phyloP scores from a whole-genome alignment of 768 basidiomycete species.

The Suillus americanus region DNA sequence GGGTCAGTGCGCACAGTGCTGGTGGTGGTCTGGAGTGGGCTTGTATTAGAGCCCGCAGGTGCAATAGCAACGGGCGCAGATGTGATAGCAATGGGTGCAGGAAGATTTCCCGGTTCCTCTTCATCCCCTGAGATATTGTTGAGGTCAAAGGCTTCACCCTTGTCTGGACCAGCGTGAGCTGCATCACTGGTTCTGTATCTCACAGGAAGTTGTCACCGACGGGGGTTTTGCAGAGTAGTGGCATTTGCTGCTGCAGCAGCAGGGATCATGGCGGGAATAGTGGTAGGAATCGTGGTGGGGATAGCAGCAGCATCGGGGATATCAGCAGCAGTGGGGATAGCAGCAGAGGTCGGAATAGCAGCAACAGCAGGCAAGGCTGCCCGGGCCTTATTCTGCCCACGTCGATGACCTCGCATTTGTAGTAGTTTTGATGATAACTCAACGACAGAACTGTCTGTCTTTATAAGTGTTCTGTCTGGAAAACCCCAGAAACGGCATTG shows the following conservation, averaged over 20 bases:
- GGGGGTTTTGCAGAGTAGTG: neutral
- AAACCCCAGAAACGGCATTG: neutral
- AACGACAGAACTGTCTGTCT: neutral
- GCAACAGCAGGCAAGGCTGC: too few relatives aligned
- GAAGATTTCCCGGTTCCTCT: neutral
- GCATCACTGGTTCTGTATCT: neutral
- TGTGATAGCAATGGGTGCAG: neutral
- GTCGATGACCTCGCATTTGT: neutral
- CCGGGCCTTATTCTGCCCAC: neutral
- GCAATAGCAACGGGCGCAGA: rapidly evolving
- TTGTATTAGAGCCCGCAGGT: neutral
- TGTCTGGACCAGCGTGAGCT: neutral
- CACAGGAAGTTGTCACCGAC: neutral
- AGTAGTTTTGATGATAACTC: neutral
- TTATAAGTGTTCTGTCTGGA: neutral
- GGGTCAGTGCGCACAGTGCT: neutral
- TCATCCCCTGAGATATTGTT: neutral
- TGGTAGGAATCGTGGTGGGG: too few relatives aligned
- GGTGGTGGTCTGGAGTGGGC: neutral
- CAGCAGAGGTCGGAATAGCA: too few relatives aligned
- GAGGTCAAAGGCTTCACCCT: neutral
- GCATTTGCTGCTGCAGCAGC: neutral
- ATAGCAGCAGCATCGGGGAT: too few relatives aligned
- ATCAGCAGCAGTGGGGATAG: too few relatives aligned
- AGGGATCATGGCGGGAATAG: too few relatives aligned